A percentile compares a stretch with the other conserved stretches of the same genome.
Conservation (phyloP, 257 asterid species). For the Penstemon davidsonii region DNA sequence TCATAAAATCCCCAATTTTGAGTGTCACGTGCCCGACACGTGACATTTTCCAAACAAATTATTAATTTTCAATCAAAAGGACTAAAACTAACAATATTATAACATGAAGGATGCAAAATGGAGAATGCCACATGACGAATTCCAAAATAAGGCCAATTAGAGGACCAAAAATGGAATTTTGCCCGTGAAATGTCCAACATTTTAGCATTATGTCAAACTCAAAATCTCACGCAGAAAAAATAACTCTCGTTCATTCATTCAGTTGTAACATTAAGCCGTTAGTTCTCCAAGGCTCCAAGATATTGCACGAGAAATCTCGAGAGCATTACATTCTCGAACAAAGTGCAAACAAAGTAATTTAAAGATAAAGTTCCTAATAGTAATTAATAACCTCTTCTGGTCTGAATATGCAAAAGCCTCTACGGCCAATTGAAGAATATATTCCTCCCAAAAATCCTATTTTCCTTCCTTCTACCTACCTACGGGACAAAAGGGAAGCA, state of each 20-base stretch:
- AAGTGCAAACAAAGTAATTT: conserved; percentile 20
- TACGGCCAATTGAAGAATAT: conserved; percentile 12
- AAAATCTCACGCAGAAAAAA: no score
- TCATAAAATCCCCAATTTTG: no score
- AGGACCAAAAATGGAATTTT: no score
- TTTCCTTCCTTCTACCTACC: conserved; percentile 27
- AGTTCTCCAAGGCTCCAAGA: conserved; percentile 36
- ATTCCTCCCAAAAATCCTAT: conserved; percentile 19
- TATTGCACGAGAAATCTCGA: conserved; percentile 24
- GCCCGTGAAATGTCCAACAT: no score
- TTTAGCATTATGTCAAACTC: no score
- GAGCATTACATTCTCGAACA: conserved; percentile 32
- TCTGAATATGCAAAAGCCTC: conserved; percentile 30
- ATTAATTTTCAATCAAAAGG: no score
- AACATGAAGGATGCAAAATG: no score
- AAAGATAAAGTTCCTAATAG: conserved; percentile 26
- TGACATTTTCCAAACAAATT: no score
- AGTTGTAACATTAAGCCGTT: conserved; percentile 14
- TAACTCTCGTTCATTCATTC: background rate
- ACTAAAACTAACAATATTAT: no score
- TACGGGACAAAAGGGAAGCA: conserved; percentile 17
- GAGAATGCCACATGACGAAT: no score
- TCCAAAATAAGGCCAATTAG: no score
- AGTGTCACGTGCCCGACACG: no score
- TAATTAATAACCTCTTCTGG: conserved; percentile 14